Evolutionary conservation across 371 early-diverging fungal genomes (phyloP).

Genomic region (Mortierella sp.): DNA sequence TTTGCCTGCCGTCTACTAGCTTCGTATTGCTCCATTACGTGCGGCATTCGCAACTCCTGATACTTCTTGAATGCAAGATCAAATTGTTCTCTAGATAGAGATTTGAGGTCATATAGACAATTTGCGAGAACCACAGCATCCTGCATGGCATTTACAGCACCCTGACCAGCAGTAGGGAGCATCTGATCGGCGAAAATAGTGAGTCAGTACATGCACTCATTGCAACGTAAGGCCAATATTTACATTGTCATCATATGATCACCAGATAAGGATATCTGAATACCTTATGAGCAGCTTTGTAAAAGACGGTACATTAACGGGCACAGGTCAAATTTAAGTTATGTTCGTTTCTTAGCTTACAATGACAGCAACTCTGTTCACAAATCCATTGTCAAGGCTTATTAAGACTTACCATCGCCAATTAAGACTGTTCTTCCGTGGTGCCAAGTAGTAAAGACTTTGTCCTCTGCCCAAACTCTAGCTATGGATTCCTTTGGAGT

Average conservation of each 20-base stretch:
- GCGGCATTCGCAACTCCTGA: slow-evolving; percentile 10
- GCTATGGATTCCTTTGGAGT: slow-evolving; percentile 20
- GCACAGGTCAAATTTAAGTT: not conserved
- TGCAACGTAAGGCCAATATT: not conserved
- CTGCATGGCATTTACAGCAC: slow-evolving; percentile 31
- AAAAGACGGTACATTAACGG: not conserved
- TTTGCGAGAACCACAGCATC: slow-evolving; percentile 36
- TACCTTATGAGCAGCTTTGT: not conserved
- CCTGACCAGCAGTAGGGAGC: slow-evolving; percentile 2
- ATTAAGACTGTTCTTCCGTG: slow-evolving; percentile 23
- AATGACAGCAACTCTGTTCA: not conserved
- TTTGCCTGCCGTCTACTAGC: not conserved
- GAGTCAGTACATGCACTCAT: not conserved
- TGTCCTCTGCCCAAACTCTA: slow-evolving; percentile 17
- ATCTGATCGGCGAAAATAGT: not conserved
- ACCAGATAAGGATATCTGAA: not conserved
- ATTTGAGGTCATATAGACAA: slow-evolving; percentile 15
- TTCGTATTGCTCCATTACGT: slow-evolving; percentile 14
- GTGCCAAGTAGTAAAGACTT: slow-evolving; percentile 25
- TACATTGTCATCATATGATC: not conserved
- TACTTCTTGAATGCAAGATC: not conserved
- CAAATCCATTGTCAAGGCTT: too few species aligned
- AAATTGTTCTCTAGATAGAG: not conserved
- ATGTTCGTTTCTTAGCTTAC: not conserved
- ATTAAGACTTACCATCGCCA: slow-evolving; percentile 22